Percentiles rank a stretch among this genome's conserved stretches.
Conservation (phyloP, 1,284 basidiomycete genomes). For the Sporisorium graminicola region DNA sequence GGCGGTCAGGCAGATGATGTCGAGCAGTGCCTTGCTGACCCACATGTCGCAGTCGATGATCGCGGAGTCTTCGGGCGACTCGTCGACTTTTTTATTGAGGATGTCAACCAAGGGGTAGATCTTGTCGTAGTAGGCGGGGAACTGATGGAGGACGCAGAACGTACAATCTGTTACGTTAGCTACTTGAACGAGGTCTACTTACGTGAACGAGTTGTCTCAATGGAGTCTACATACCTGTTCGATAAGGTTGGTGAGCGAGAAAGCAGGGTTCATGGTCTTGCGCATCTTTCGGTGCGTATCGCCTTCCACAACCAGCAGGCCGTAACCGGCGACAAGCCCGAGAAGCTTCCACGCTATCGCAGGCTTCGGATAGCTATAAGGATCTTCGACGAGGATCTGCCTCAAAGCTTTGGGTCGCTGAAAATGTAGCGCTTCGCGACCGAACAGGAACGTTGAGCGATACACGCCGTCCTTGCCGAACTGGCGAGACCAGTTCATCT, state of each 20-base stretch:
- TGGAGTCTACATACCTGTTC: too few species aligned
- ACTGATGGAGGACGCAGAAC: too few species aligned
- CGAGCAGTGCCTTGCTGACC: constrained; percentile 61
- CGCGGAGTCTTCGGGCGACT: constrained; percentile 31
- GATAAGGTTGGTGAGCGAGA: constrained; percentile 53
- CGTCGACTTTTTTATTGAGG: constrained; percentile 41
- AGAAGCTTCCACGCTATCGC: constrained; percentile 43
- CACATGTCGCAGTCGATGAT: constrained; percentile 58
- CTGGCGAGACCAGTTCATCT: constrained; percentile 40
- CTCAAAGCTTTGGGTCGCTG: constrained; percentile 39
- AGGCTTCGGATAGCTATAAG: constrained; percentile 53
- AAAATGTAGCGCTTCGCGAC: constrained; percentile 45
- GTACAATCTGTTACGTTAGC: too few species aligned
- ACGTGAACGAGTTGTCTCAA: too few species aligned
- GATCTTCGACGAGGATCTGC: constrained; percentile 53
- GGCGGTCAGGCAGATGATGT: constrained; percentile 65
- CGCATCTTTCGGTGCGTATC: constrained; percentile 55
- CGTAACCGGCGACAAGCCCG: constrained; percentile 52
- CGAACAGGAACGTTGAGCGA: constrained; percentile 44
- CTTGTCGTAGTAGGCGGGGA: constrained; percentile 57
- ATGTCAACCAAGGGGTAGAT: constrained; percentile 52
- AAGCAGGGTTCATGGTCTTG: constrained; percentile 62
- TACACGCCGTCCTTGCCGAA: constrained; percentile 37
- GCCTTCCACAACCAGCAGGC: constrained; percentile 56
- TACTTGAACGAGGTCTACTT: too few species aligned